Base-by-base conservation (phyloP, 371 early-diverging fungal species). In the Haplosporangium sp. region DNA sequence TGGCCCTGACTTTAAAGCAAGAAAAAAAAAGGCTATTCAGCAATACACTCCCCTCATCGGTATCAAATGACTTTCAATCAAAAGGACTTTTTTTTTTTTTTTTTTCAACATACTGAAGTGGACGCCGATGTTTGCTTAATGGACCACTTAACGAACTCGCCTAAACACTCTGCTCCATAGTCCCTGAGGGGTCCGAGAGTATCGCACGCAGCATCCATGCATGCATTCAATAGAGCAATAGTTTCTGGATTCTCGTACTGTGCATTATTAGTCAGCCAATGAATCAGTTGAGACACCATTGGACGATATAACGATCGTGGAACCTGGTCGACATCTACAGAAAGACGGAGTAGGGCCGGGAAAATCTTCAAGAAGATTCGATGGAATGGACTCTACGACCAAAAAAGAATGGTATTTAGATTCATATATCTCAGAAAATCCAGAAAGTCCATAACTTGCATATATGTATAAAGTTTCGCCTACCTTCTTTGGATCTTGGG, bases 191-290 rank as follows among this genome's bases (percentile, higher is more conserved):
- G 83, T 20, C 89, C 88, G 56, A 86, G 84, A 0, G 88, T 74
- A 61, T 82, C 83, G 60, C 89, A 90, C 4, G 88, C 83, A 19
- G 92, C 93, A 61, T 93, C 92, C 50, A 94, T 79, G 65, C 93
- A 92, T 5, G 90, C 77, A 20, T 89, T 86, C 48, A 94, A 65
- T n/a, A 95, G 74, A 0, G 88, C 87, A 61, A 93, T 87, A 1
- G 94, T 92, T 75, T 94, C 95, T 37, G 91, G 89, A 48, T 92
- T 92, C 72, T 95, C 94, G 60, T 89, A 89, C 52, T 89, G 88
- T 1, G 89, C 86, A 82, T 90, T 92, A 45, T 90, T 91, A 7
- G 95, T 93, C 48, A 94, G 76, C 94, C 94, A 95, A 67, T 94
- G 95, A 13, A 94, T 93, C 15, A 93, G 67, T 73, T 94, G 94